These are phyloP conservation scores for Stemphylium beticola DNA, from an alignment of 2,329 filamentous ascomycete genomes.

Conservation along the genomic window DNA sequence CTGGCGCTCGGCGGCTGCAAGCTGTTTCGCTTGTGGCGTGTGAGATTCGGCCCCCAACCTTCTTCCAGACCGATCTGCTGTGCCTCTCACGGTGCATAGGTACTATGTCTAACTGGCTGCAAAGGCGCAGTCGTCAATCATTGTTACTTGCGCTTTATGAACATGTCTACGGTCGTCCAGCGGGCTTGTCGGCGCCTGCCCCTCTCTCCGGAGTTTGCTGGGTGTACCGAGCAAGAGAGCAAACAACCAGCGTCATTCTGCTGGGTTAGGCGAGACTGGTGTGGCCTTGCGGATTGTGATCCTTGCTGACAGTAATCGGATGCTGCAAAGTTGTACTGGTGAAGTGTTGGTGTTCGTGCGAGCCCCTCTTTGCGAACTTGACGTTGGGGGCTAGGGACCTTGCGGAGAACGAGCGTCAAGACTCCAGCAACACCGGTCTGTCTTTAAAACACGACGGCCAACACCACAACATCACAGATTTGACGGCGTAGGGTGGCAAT, in stretches of 20 bases:
- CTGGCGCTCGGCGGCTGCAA: slow-evolving; percentile 13
- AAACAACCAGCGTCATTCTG: slow-evolving; percentile 4
- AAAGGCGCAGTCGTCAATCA: not conserved
- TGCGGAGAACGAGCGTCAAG: not conserved
- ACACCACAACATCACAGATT: not conserved
- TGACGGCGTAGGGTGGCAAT: no score
- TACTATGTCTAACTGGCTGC: not conserved
- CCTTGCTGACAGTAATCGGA: slow-evolving; percentile 2
- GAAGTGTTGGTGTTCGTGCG: slow-evolving; percentile 1
- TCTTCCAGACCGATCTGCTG: slow-evolving; percentile 4
- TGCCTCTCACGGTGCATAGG: not conserved
- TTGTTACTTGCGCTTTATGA: slow-evolving; percentile 3
- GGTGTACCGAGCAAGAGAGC: not conserved
- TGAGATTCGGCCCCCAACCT: slow-evolving; percentile 10
- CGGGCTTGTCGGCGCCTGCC: not conserved
- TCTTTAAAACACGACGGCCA: not conserved
- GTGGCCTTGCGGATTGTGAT: not conserved
- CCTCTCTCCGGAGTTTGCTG: slow-evolving; percentile 1
- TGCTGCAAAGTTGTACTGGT: slow-evolving; percentile 6
- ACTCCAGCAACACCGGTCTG: not conserved
- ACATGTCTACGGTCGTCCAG: not conserved
- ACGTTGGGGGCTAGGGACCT: not conserved
- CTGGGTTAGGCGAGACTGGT: not conserved
- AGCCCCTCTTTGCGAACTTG: not conserved
- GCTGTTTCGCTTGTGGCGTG: slow-evolving; percentile 16